Evolutionary conservation across 352 stramenopile species (phyloP).

Genomic region (Phytophthora litchii): DNA sequence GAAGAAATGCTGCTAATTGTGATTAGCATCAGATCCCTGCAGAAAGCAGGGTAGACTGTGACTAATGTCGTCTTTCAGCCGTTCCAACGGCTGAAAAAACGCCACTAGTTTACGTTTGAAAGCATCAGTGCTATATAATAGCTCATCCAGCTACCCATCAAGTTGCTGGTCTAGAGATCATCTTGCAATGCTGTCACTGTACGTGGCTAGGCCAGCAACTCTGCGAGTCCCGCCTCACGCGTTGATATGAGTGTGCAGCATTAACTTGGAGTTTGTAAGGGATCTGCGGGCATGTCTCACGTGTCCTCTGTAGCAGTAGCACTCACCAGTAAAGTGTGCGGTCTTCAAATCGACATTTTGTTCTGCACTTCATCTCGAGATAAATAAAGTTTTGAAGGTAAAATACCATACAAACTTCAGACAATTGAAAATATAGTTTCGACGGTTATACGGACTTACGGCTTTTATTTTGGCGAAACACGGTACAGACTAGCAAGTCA

Average conservation of each 20-base stretch:
- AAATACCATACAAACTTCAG: too few relatives aligned
- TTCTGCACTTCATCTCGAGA: too few relatives aligned
- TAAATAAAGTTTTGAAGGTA: too few relatives aligned
- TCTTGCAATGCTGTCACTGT: not conserved
- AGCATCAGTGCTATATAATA: not conserved
- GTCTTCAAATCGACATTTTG: too few relatives aligned
- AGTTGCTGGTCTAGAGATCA: too few relatives aligned
- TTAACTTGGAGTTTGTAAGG: slow-evolving; percentile 5
- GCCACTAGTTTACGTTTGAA: not conserved
- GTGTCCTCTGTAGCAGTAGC: too few relatives aligned
- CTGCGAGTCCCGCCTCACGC: slow-evolving; percentile 10
- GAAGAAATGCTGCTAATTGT: too few relatives aligned
- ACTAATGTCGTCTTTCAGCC: not conserved
- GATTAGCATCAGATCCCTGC: too few relatives aligned
- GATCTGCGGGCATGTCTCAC: slow-evolving; percentile 3
- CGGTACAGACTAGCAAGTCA: slow-evolving; percentile 14
- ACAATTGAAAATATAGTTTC: too few relatives aligned
- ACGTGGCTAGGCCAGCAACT: not conserved
- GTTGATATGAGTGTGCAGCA: slow-evolving; percentile 12
- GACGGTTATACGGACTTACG: not conserved
- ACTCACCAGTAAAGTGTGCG: too few relatives aligned
- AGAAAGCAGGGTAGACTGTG: not conserved
- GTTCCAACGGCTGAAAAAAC: not conserved
- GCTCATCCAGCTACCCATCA: too few relatives aligned
- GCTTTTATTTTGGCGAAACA: too few relatives aligned